These are phyloP conservation scores for Cicer yamashitae DNA, from an alignment of 306 rosid species.

Conservation along the genomic window DNA sequence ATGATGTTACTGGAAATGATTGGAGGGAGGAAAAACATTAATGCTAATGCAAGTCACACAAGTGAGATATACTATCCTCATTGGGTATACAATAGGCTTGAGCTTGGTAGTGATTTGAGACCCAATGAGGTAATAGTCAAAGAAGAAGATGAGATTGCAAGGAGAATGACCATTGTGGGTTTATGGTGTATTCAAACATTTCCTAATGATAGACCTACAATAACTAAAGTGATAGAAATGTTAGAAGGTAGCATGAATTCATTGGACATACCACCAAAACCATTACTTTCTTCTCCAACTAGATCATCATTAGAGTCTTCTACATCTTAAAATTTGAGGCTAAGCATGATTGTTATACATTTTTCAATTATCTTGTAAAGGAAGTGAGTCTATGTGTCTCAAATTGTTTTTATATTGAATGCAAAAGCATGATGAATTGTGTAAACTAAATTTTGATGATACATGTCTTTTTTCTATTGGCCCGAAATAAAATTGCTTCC, in stretches of 20 bases:
- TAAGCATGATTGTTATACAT: background rate
- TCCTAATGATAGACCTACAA: constrained; percentile 50
- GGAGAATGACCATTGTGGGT: constrained; percentile 51
- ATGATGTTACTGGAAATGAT: constrained; percentile 5
- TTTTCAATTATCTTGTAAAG: background rate
- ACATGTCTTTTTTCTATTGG: no score
- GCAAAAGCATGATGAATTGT: background rate
- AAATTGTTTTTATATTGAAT: background rate
- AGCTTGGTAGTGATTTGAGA: background rate
- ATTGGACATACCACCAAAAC: constrained; percentile 6
- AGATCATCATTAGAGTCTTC: background rate
- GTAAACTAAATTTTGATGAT: no score
- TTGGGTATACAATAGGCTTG: constrained; percentile 5
- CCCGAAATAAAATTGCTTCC: no score
- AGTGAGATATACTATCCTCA: constrained; percentile 22
- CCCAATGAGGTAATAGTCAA: background rate
- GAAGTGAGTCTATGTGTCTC: background rate
- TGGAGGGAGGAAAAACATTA: background rate
- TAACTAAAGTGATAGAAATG: constrained; percentile 45
- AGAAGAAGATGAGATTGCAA: constrained; percentile 6
- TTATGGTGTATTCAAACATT: constrained; percentile 52
- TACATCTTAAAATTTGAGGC: background rate
- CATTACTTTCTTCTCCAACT: constrained; percentile 16
- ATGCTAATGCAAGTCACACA: background rate
- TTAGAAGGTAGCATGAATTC: background rate